phyloP scores from a whole-genome alignment of 2,329 filamentous ascomycete species.

The Botrytis medusae region DNA sequence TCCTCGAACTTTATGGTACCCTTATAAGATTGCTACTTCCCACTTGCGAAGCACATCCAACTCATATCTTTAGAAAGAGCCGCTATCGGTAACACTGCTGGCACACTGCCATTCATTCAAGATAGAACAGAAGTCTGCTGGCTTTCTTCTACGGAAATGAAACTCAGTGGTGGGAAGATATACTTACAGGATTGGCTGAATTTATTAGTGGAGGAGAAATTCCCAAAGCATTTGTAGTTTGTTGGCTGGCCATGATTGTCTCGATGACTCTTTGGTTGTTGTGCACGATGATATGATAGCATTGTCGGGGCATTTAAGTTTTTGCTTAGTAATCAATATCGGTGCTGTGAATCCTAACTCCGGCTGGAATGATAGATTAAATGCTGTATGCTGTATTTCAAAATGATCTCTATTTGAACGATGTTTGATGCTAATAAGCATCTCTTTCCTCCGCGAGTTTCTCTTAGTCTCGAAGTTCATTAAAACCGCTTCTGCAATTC shows the following conservation, averaged over 20 bases:
- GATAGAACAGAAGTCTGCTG: not conserved
- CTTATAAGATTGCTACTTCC: not conserved
- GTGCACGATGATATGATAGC: not conserved
- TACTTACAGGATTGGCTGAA: slow-evolving; percentile 59
- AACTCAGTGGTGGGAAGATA: not conserved
- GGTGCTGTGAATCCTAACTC: not conserved
- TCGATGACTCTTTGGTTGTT: not conserved
- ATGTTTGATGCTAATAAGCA: not conserved
- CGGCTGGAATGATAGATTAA: not conserved
- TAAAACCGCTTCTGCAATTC: not conserved
- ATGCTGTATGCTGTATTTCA: not conserved
- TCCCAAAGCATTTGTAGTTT: not conserved
- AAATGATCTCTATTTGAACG: not conserved
- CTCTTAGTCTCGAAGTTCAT: not conserved
- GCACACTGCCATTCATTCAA: not conserved
- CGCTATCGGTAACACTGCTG: not conserved
- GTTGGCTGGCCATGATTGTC: not conserved
- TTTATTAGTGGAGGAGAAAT: slow-evolving; percentile 61
- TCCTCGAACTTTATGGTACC: not conserved
- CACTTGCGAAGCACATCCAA: not conserved
- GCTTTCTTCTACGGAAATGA: not conserved
- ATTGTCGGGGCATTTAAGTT: not conserved
- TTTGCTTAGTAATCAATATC: not conserved
- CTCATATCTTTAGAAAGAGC: not conserved
- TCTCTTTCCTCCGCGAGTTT: not conserved